These are phyloP conservation scores for Paraphaeosphaeria minitans DNA, from an alignment of 2,329 filamentous ascomycete genomes.

Conservation along the genomic window DNA sequence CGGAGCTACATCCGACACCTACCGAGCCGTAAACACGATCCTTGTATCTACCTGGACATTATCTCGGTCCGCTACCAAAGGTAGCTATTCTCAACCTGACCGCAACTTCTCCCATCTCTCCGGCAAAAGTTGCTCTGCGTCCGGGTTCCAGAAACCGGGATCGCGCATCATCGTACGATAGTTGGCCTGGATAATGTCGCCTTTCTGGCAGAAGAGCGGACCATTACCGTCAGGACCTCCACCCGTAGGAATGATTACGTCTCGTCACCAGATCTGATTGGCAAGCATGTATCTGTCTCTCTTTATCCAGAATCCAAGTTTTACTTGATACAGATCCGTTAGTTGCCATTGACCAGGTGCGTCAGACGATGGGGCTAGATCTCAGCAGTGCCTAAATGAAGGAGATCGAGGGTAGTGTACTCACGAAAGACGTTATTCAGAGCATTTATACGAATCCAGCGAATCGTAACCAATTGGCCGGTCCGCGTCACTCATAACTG, in stretches of 20 bases:
- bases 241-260: constrained; percentile 14
- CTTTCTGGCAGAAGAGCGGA: constrained; percentile 16
- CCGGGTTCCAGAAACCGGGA: constrained; percentile 14
- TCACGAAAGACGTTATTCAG: constrained; percentile 20
- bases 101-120: constrained; percentile 22
- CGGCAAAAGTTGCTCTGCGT: constrained; percentile 18
- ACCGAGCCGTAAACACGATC: constrained; percentile 19
- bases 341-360: constrained; percentile 13
- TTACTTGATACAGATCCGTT: constrained; percentile 8
- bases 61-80: constrained; percentile 20
- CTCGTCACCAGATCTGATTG: background rate
- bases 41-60: constrained; percentile 15
- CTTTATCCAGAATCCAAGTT: background rate
- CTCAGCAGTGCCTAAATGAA: background rate
- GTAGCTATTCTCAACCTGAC: constrained; percentile 18
- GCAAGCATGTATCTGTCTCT: background rate
- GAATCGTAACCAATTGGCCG: constrained; percentile 25
- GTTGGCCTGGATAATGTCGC: constrained; percentile 17
- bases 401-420: constrained; percentile 3
- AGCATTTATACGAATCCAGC: constrained; percentile 23
- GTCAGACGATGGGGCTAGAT: constrained; percentile 15
- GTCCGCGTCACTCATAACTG: constrained; percentile 14
- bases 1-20: too few relatives aligned
- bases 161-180: constrained; percentile 17
- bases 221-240: constrained; percentile 10